Evolutionary conservation across 768 basidiomycete genomes (phyloP), one percentile per base, ranked within the genome.

Genomic region (Paxillus ammoniavirescens): DNA sequence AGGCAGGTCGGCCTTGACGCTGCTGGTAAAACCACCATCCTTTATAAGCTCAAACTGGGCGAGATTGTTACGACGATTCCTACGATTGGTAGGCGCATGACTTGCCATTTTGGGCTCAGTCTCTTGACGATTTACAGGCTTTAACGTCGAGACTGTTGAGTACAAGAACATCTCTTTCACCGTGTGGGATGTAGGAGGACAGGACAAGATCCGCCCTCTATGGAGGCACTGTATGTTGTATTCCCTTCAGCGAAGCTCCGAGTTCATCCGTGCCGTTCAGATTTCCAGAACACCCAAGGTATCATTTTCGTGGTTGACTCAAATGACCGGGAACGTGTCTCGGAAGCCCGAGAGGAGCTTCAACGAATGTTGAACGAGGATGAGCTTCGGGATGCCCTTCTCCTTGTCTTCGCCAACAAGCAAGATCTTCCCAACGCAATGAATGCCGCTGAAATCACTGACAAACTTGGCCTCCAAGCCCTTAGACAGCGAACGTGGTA

Each of bases 121-220:
- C 44, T 55, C 55, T 50, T 59, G 47, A 63, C 66, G 54, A 63
- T 28, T n/a, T 38, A 21, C 61, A 98, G 97, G 97, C 55, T 99
- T 99, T 82, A 99, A 99, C 72, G 97, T 99, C 64, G 97, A 99
- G 82, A 98, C 97, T 57, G 97, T 99, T 62, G 96, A 98, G 75
- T 98, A 99, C 79, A 98, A 98, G 84, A 99, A 98, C 82, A 98
- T 98, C 61, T 97, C 94, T 23, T 99, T 99, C 85, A 99, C 96
- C 21, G 97, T 98, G 43, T 98, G 97, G 97, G 97, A 99, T 77
- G 97, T 99, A 60, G 97, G 97, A 84, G 97, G 96, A 66, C 96
- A 99, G 78, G 96, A 99, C 79, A 99, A 98, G 87, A 98, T 98
- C 75, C 87, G 96, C 66, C 96, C 96, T 63, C 86, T 98, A 65